A percentile compares a stretch with the other conserved stretches of the same genome.
Evolutionary conservation across 768 basidiomycete species (phyloP).

Genomic region (Russula dissimulans): DNA sequence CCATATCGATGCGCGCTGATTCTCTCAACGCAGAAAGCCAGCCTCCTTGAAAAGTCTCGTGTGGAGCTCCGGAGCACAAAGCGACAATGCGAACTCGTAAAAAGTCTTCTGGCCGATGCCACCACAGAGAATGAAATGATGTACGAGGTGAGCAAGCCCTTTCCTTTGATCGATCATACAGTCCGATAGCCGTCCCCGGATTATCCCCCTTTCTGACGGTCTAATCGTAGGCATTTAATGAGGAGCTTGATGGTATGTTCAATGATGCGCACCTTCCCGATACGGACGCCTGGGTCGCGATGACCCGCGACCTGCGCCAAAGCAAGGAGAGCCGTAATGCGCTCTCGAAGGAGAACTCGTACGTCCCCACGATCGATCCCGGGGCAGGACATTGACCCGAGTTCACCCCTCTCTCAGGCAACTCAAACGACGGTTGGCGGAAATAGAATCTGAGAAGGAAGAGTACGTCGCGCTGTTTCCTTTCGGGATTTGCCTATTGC

Average conservation of each 20-base stretch:
- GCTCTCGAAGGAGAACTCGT: slow-evolving; percentile 76
- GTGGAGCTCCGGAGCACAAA: slow-evolving; percentile 60
- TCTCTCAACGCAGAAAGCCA: slow-evolving; percentile 36
- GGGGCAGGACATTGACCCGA: not conserved
- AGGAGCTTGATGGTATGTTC: slow-evolving; percentile 87
- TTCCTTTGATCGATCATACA: not conserved
- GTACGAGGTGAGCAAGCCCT: slow-evolving; percentile 58
- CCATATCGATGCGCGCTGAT: not conserved
- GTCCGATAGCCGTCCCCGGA: not conserved
- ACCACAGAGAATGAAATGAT: slow-evolving; percentile 87
- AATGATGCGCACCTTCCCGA: slow-evolving; percentile 75
- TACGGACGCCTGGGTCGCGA: slow-evolving; percentile 73
- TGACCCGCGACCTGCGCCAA: slow-evolving; percentile 60
- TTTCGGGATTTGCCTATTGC: not conserved
- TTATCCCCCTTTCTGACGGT: not conserved
- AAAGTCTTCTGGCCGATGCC: slow-evolving; percentile 64
- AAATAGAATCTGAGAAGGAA: slow-evolving; percentile 66
- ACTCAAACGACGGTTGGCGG: slow-evolving; percentile 59
- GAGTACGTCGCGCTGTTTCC: slow-evolving; percentile 47
- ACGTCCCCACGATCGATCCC: slow-evolving; percentile 25
- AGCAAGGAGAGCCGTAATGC: slow-evolving; percentile 71
- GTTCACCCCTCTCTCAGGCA: slow-evolving; percentile 34
- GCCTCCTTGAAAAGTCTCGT: slow-evolving; percentile 53
- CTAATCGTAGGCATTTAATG: slow-evolving; percentile 71
- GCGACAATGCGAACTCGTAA: slow-evolving; percentile 71